Evolutionary conservation across 257 asterid species (phyloP), one percentile per base, ranked within the genome.

Genomic region (Solanum lycopersicoides): DNA sequence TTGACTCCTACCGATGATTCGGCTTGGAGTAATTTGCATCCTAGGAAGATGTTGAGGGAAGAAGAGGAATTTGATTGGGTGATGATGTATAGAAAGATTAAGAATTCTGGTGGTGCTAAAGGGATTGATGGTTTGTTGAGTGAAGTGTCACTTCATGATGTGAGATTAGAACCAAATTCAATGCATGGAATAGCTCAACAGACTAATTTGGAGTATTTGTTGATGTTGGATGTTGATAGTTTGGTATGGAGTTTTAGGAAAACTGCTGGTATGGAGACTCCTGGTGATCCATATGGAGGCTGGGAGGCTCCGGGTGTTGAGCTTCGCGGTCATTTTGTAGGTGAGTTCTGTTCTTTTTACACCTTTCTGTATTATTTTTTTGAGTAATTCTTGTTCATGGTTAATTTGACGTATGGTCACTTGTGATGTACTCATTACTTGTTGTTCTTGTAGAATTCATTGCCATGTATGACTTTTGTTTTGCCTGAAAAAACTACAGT

Each of bases 291-390:
- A 0, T 96, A 97, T 82, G 98, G 98, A 7, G 99, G 99, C 7
- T 97, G 99, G 99, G 99, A 97, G 95, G 84, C 50, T 66, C 90
- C 94, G 1, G 6, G 18, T 3, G 15, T n/a, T 2, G 97, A 97
- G 93, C 99, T 97, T 47, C 96, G 99, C 0, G 99, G 99, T 59
- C 99, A 97, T 88, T 97, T 97, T 89, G 99, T 97, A 72, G 99
- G 99, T 97, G 41, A 3, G 95, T 90, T 60, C 20, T 47, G 23
- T 20, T 18, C 21, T 9, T 2, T 14, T 14, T 85, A 13, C 59
- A 5, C 30, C 35, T 30, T 74, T 79, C 63, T 79, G 11, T 23
- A 28, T 45, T 28, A 28, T 28, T 28, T 13, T 73, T 4, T 25
- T 15, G 15, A 44, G 41, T 77, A 77, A 44, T 2, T 45, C 8